Evolutionary conservation across 495 filamentous ascomycete genomes (phyloP).

Genomic region (Aspergillus kassunensis): DNA sequence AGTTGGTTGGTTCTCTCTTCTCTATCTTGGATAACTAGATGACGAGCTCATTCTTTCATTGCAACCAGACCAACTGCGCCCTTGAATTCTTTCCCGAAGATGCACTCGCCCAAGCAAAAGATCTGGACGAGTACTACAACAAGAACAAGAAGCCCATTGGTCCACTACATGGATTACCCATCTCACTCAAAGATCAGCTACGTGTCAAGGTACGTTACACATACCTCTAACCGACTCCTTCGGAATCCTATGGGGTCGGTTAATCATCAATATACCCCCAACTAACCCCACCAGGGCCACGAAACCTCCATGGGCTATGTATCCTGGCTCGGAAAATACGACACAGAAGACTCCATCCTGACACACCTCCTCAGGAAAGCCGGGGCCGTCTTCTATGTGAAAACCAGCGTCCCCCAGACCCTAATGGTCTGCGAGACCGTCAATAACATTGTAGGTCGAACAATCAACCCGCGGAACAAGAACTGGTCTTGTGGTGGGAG

Average conservation of each 20-base stretch:
- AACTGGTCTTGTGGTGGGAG: not conserved
- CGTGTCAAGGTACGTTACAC: too few species aligned
- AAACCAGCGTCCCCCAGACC: not conserved
- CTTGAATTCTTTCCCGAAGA: conserved; percentile 53
- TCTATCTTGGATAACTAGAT: too few species aligned
- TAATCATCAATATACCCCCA: too few species aligned
- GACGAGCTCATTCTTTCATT: too few species aligned
- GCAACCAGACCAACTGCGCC: conserved; percentile 40
- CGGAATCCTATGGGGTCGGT: too few species aligned
- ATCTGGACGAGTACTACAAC: conserved; percentile 51
- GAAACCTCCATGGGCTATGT: conserved; percentile 34
- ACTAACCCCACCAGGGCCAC: conserved; percentile 44
- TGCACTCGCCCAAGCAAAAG: conserved; percentile 50
- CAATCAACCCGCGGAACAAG: not conserved
- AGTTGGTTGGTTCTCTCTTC: conserved; percentile 37
- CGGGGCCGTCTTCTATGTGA: not conserved
- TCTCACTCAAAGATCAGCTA: conserved; percentile 52
- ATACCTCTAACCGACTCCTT: too few species aligned
- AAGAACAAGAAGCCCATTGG: conserved; percentile 41
- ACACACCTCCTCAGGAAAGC: not conserved
- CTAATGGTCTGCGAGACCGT: not conserved
- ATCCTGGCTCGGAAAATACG: conserved; percentile 21
- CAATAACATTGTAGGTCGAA: not conserved
- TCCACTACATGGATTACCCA: conserved; percentile 57
- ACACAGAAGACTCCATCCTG: not conserved